Evolutionary conservation across 2,329 filamentous ascomycete genomes (phyloP), one percentile per base, ranked within the genome.

Genomic region (Aspergillus brasiliensis): DNA sequence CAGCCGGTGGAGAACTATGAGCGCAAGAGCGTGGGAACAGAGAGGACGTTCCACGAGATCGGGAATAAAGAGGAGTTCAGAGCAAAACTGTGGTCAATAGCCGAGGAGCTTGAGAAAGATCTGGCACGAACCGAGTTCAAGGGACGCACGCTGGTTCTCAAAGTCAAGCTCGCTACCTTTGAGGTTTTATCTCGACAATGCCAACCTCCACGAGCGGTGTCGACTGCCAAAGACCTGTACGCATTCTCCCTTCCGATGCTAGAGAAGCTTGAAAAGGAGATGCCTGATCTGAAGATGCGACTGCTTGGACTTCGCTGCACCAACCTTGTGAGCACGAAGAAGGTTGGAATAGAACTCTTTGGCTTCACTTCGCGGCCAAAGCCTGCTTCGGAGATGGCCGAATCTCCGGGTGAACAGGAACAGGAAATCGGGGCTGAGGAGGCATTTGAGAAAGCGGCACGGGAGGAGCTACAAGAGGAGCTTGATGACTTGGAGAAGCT

Each of bases 101-200:
- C 95, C 0, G 88, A 92, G 63, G 92, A 96, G 64, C 80, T 99
- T 3, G 92, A 97, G 72, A 90, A 90, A 65, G 94, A 98, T 69
- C 82, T 98, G 78, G 83, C 84, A 59, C 85, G 87, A 25, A 91
- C 91, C 1, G 86, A 91, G 64, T 91, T 91, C 77, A 97, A 94
- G 75, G 94, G 94, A 0, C 86, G 92, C n/a, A 98, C 94, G 0
- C 79, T 99, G 1, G 91, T 92, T 21, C 80, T 99, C 37, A 99
- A 99, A 75, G 84, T 97, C 65, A 99, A 99, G 73, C 80, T 98
- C 7, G 91, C 97, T 73, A 97, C 92, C 0, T 99, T 94, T 69
- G 93, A 98, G 74, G 91, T 97, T 19, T 84, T 91, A 54, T 96
- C 93, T 0, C 84, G 95, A 31, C 95, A 99, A 72, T 61, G 56